Evolutionary conservation across 2,329 filamentous ascomycete genomes (phyloP).

Genomic region (Chaetomiaceae sp.): DNA sequence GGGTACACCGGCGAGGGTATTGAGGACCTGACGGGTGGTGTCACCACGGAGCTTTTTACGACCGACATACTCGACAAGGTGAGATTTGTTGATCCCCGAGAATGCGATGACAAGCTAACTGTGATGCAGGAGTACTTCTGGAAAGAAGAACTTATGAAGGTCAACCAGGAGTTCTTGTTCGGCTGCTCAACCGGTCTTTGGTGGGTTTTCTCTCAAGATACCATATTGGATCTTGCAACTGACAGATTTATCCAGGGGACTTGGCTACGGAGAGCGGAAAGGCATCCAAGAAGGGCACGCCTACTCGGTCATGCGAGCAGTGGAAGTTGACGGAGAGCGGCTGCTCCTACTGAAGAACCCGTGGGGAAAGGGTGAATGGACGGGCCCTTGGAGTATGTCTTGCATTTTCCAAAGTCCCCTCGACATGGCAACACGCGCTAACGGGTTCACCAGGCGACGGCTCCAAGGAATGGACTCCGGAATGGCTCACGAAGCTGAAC

Average conservation of each 20-base stretch:
- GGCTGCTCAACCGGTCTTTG: slow-evolving; percentile 62
- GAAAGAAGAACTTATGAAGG: slow-evolving; percentile 68
- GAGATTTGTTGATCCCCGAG: neutral
- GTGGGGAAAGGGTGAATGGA: slow-evolving; percentile 58
- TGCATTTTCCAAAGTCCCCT: neutral
- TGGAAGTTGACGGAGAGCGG: slow-evolving; percentile 43
- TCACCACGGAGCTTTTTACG: slow-evolving; percentile 62
- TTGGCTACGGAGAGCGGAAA: slow-evolving; percentile 54
- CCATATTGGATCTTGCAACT: neutral
- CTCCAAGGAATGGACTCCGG: slow-evolving; percentile 55
- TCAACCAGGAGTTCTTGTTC: slow-evolving; percentile 74
- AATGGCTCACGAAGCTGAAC: slow-evolving; percentile 50
- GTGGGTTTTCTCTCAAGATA: neutral
- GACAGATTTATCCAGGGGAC: slow-evolving; percentile 31
- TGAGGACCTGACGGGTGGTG: slow-evolving; percentile 58
- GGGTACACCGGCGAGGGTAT: slow-evolving; percentile 48
- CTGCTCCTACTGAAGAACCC: slow-evolving; percentile 49
- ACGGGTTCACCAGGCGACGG: slow-evolving; percentile 36
- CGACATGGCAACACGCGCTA: slow-evolving; percentile 23
- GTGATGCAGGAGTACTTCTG: slow-evolving; percentile 61
- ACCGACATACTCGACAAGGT: slow-evolving; percentile 65
- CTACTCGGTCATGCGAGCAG: slow-evolving; percentile 55
- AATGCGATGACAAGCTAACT: neutral
- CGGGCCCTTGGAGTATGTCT: slow-evolving; percentile 45
- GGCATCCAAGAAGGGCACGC: slow-evolving; percentile 55